Evolutionary conservation across 176 grass and related monocot genomes (phyloP).

Genomic region (Lolium multiflorum): DNA sequence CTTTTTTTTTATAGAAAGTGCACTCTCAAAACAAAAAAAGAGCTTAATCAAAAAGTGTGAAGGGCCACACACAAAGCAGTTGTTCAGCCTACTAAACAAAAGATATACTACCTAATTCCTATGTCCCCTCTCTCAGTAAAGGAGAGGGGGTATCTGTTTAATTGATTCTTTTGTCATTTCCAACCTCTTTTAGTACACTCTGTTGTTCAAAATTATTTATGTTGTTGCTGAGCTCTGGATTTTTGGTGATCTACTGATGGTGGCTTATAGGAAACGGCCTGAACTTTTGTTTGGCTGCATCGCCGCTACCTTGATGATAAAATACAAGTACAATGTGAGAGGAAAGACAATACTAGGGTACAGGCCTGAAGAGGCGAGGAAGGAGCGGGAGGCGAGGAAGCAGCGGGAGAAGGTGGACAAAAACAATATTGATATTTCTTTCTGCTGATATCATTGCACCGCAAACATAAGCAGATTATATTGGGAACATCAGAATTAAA

Average conservation of each 20-base stretch:
- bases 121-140: too few species aligned
- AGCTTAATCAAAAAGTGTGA: too few species aligned
- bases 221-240: not conserved
- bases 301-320: not conserved
- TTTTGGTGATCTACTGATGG: not conserved
- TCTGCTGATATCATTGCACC: constrained; percentile 1
- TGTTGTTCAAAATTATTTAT: not conserved
- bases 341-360: not conserved
- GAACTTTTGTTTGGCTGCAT: not conserved
- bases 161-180: not conserved
- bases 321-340: constrained; percentile 3
- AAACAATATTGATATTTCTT: constrained; percentile 16
- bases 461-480: not conserved
- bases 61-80: too few species aligned
- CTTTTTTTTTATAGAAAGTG: too few species aligned
- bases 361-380: not conserved
- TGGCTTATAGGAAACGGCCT: not conserved
- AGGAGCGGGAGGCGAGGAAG: constrained; percentile 4
- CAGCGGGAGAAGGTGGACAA: not conserved
- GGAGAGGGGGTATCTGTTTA: too few species aligned
- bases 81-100: too few species aligned
- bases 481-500: not conserved
- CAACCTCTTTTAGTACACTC: not conserved
- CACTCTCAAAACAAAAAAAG: too few species aligned
- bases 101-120: too few species aligned